Conservation (phyloP, 345 rosid species). For the Geranium rotundifolium region DNA sequence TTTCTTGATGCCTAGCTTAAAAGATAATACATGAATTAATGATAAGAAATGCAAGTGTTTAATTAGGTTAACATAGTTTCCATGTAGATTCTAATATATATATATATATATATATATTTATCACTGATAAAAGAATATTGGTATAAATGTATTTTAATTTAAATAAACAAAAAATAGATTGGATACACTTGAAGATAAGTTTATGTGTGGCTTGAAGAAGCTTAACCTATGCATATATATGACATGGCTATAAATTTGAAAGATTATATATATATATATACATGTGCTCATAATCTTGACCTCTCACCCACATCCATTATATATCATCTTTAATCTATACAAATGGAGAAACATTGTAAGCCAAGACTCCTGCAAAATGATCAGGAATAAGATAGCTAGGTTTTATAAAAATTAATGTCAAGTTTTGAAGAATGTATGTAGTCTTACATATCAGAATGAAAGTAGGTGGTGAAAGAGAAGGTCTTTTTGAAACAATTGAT, state of each 20-base stretch:
- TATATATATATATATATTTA: too few species aligned
- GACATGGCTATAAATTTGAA: constrained; percentile 2
- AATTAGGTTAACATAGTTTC: too few species aligned
- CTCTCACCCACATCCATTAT: constrained; percentile 1
- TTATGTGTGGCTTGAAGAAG: background rate
- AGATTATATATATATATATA: constrained; percentile 3
- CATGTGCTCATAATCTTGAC: constrained; percentile 21
- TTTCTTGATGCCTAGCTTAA: too few species aligned
- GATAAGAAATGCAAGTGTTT: too few species aligned
- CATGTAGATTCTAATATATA: too few species aligned
- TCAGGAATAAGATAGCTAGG: background rate
- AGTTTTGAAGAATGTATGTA: background rate
- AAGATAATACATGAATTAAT: too few species aligned
- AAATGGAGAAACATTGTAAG: constrained; percentile 1
- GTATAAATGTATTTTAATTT: constrained; percentile 3
- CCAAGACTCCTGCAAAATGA: background rate
- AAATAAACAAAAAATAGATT: constrained; percentile 35
- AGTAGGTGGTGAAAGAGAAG: background rate
- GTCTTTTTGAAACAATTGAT: too few species aligned
- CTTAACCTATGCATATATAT: constrained; percentile 3
- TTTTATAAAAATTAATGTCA: background rate
- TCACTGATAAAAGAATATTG: too few species aligned
- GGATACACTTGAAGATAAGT: constrained; percentile 24
- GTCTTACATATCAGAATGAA: background rate
- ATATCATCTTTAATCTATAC: background rate